Evolutionary conservation across 2,329 filamentous ascomycete genomes (phyloP).

Genomic region (Botrytis fragariae): DNA sequence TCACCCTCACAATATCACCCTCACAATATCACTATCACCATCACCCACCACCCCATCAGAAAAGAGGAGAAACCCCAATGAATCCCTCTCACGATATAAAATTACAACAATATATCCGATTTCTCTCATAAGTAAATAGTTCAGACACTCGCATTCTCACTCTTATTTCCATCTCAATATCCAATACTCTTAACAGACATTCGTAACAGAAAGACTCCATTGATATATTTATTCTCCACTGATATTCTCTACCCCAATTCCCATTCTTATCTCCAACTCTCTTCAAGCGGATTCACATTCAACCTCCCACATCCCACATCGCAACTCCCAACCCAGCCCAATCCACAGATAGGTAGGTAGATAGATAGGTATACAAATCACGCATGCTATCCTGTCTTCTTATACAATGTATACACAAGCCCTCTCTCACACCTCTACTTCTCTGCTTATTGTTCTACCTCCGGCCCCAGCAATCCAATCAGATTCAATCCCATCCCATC

Average conservation of each 20-base stretch:
- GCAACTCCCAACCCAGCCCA: neutral
- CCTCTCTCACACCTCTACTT: neutral
- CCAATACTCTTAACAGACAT: neutral
- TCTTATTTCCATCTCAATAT: too few relatives aligned
- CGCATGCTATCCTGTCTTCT: neutral
- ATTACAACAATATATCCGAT: neutral
- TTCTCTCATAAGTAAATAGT: too few relatives aligned
- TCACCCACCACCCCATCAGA: too few relatives aligned
- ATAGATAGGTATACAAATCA: neutral
- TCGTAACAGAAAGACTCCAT: neutral
- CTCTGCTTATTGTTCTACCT: neutral
- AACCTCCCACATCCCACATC: too few relatives aligned
- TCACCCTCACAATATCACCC: too few relatives aligned
- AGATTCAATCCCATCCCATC: neutral
- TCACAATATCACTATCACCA: too few relatives aligned
- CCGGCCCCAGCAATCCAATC: neutral
- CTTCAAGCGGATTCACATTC: neutral
- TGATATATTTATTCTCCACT: neutral
- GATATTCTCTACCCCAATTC: neutral
- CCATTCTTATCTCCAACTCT: neutral
- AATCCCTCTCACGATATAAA: neutral
- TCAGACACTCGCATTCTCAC: too few relatives aligned
- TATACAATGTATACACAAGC: neutral
- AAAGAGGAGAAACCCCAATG: too few relatives aligned
- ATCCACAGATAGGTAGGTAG: neutral